Evolutionary conservation across 1,284 basidiomycete genomes (phyloP), one percentile per base, ranked within the genome.

Genomic region (Ceratobasidium sp.): DNA sequence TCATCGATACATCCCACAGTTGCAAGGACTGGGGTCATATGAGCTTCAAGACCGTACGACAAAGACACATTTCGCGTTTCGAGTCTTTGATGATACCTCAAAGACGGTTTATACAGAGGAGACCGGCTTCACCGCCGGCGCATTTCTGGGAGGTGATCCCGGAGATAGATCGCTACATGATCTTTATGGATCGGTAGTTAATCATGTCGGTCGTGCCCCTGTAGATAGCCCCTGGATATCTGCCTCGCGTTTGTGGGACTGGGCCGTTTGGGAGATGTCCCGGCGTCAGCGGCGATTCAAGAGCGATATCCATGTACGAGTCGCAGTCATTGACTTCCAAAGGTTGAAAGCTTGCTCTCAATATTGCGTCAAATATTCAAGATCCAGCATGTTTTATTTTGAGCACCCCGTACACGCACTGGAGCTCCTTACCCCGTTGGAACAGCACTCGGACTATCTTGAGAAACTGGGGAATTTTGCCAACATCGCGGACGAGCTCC

Each of bases 401-500:
- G 33, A 33, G 33, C 33, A 33, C 33, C 33, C 33, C 33, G 33
- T 33, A 33, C 65, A 52, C 23, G 65, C 42, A 7, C 28, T 66
- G 4, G 44, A 28, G 23, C 42, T 48, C 20, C 65, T 66, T 17
- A 28, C 10, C n/a, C 42, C 42, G 33, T 33, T 33, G 33, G 33
- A 33, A 33, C 33, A 33, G 33, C 33, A 33, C 33, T 33, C 33
- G 33, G 33, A 33, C 33, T 33, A 33, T 33, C 40, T 12, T 17
- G 10, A 13, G 44, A 17, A 23, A 44, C n/a, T 66, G 42, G 7
- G 42, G 38, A 7, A 66, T n/a, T 66, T 52, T 28, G 15, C 65
- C 3, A 66, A 66, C n/a, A 50, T 52, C 12, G 65, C 65, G 7
- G 65, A 66, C 28, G 65, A 66, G 46, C 7, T 66, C 12, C n/a